A percentile compares a stretch with the other conserved stretches of the same genome.
These are phyloP conservation scores for Nidula microcarpa DNA, from an alignment of 768 basidiomycete genomes.

Conservation along the genomic window DNA sequence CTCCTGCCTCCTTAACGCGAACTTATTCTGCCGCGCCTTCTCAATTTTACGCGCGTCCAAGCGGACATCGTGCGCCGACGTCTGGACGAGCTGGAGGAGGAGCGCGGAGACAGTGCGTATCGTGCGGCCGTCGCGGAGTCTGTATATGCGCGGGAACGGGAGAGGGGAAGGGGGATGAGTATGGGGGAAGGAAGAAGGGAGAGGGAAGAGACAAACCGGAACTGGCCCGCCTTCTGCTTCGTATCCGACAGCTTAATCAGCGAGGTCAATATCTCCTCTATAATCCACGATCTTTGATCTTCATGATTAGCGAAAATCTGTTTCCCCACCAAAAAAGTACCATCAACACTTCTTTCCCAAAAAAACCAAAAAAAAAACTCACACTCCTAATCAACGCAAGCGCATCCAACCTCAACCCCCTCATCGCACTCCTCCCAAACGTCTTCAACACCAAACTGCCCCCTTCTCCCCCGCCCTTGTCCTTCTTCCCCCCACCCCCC, in stretches of 20 bases:
- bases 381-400: conserved; percentile 84
- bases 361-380: conserved; percentile 21
- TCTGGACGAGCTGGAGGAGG: conserved; percentile 94
- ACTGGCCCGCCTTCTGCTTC: conserved; percentile 88
- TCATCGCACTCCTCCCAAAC: conserved; percentile 76
- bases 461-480: conserved; percentile 49
- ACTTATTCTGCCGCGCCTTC: conserved; percentile 57
- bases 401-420: conserved; percentile 77
- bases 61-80: conserved; percentile 85
- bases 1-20: conserved; percentile 62
- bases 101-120: conserved; percentile 94
- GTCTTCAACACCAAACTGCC: conserved; percentile 53
- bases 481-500: conserved; percentile 40
- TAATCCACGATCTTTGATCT: conserved; percentile 92
- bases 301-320: conserved; percentile 92
- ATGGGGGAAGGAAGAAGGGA: not conserved
- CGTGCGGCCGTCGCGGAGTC: conserved; percentile 84
- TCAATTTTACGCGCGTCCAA: conserved; percentile 61
- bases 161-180: not conserved
- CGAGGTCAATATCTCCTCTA: conserved; percentile 93
- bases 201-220: conserved; percentile 51
- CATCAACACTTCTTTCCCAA: not conserved
- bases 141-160: conserved; percentile 20
- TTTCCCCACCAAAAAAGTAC: not conserved
- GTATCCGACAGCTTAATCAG: conserved; percentile 87